phyloP scores from a whole-genome alignment of 257 asterid species.

The Catharanthus roseus region DNA sequence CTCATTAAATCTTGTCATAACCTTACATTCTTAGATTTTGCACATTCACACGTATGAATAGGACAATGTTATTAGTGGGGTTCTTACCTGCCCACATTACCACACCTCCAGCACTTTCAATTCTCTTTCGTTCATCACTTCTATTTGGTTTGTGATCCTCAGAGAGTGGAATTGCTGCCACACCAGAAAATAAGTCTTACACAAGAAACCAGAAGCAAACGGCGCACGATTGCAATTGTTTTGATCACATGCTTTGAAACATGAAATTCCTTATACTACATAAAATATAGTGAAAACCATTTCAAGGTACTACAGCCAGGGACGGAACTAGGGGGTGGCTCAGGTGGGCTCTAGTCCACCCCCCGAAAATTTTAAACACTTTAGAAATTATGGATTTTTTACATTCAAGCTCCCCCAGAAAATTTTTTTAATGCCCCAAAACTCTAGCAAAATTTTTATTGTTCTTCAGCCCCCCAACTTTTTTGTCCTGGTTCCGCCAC shows the following conservation, averaged over 20 bases:
- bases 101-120: constrained; percentile 97
- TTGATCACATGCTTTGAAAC: neutral
- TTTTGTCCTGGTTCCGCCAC: no score
- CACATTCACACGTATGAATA: constrained; percentile 5
- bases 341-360: no score
- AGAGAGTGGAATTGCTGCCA: constrained; percentile 86
- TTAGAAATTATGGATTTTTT: no score
- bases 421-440: no score
- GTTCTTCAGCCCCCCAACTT: no score
- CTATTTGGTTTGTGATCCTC: constrained; percentile 98
- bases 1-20: neutral
- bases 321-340: no score
- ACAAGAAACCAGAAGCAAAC: constrained; percentile 6
- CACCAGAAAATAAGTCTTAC: constrained; percentile 20
- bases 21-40: neutral
- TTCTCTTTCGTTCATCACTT: constrained; percentile 94
- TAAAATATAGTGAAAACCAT: neutral
- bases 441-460: no score
- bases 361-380: no score
- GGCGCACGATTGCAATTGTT: neutral
- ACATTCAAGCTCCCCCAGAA: no score
- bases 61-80: neutral
- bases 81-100: constrained; percentile 98
- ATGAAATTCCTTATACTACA: neutral
- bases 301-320: no score